Evolutionary conservation across 192 early-diverging fungal species (phyloP).

Genomic region (Linnemannia schmuckeri): DNA sequence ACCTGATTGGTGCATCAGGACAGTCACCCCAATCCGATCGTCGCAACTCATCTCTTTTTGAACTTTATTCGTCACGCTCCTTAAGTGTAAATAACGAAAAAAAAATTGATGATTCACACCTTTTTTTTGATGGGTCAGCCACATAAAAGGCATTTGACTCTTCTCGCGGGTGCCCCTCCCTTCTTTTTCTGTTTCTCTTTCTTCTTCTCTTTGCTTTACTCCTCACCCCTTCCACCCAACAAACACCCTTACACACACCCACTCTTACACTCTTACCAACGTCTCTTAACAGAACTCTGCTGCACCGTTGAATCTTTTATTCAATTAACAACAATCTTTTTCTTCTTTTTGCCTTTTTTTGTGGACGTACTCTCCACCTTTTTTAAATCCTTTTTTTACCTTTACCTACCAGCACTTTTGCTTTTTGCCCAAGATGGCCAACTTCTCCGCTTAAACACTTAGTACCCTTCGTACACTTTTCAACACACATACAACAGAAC

Average conservation of each 20-base stretch:
- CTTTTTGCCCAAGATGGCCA: slow-evolving; percentile 48
- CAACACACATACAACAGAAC: slow-evolving; percentile 38
- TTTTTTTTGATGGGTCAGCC: background rate
- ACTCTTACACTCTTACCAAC: too few relatives aligned
- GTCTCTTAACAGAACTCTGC: slow-evolving; percentile 8
- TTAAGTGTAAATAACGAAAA: background rate
- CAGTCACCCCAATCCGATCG: background rate
- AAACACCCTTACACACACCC: background rate
- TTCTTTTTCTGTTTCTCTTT: background rate
- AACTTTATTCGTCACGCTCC: background rate
- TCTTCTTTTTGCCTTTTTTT: slow-evolving; percentile 8
- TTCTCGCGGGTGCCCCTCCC: background rate
- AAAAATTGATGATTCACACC: background rate
- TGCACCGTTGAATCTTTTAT: background rate
- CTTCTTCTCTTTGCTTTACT: background rate
- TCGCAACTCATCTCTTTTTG: background rate
- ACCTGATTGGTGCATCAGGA: background rate
- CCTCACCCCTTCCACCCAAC: slow-evolving; percentile 7
- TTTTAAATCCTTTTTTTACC: background rate
- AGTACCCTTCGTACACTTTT: slow-evolving; percentile 35
- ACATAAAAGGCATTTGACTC: too few relatives aligned
- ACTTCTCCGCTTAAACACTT: slow-evolving; percentile 51
- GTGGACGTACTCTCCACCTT: slow-evolving; percentile 37
- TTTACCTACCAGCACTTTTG: slow-evolving; percentile 4
- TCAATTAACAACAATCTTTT: background rate